Percentiles rank a stretch among this genome's conserved stretches.
phyloP scores from a whole-genome alignment of 2,329 filamentous ascomycete species.

The Cercospora sp. region DNA sequence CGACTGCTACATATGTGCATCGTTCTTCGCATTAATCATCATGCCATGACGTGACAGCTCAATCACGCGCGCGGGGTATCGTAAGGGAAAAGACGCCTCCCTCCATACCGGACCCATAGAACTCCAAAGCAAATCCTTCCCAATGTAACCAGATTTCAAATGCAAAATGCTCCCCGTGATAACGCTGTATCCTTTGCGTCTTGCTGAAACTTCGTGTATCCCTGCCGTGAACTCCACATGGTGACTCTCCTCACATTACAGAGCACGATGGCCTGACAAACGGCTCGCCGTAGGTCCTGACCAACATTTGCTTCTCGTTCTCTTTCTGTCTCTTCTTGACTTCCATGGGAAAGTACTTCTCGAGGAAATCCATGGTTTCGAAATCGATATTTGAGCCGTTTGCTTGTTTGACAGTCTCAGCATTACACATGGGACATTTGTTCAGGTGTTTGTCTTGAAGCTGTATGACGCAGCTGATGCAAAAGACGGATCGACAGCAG shows the following conservation, averaged over 20 bases:
- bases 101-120: background rate
- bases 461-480: conserved; percentile 78
- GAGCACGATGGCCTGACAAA: conserved; percentile 37
- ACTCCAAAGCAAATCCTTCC: background rate
- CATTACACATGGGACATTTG: conserved; percentile 76
- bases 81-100: background rate
- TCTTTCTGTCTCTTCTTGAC: conserved; percentile 59
- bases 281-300: conserved; percentile 44
- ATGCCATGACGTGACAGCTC: conserved; percentile 12
- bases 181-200: conserved; percentile 12
- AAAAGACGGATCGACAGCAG: conserved; percentile 73
- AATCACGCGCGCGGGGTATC: conserved; percentile 16
- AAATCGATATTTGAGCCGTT: conserved; percentile 68
- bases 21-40: conserved; percentile 4
- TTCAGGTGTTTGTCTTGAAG: conserved; percentile 68
- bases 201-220: background rate
- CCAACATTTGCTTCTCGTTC: conserved; percentile 73
- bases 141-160: background rate
- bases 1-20: conserved; percentile 1
- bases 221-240: background rate
- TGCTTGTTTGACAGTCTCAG: conserved; percentile 69
- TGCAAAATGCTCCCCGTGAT: background rate
- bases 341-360: conserved; percentile 77
- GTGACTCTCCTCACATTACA: conserved; percentile 35
- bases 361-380: conserved; percentile 67